Evolutionary conservation across 2,329 filamentous ascomycete species (phyloP), one percentile per base, ranked within the genome.

Genomic region (Neonectria punicea): DNA sequence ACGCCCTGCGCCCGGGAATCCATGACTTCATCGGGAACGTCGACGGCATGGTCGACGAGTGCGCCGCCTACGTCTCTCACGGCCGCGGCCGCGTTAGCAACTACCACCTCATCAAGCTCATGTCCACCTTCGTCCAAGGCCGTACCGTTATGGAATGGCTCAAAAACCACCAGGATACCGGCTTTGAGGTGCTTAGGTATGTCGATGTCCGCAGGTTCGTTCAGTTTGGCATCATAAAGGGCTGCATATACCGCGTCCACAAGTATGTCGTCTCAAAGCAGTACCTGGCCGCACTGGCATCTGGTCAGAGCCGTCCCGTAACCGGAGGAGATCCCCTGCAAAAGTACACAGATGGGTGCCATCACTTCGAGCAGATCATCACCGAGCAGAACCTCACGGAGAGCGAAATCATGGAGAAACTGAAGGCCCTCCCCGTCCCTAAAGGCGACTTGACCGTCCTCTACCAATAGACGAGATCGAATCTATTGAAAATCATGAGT

Each of bases 161-260:
- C 70, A 86, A 92, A 63, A 84, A 90, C 34, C 92, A 97, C 78
- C 86, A 89, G 70, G 87, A 91, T 44, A 82, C 83, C 50, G 88
- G 87, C 1, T 84, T 90, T 66, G 85, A 89, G 63, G 85, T 92
- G 43, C 85, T 98, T 9, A 84, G 86, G 13, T 90, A 91, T 74
- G 89, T 99, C 62, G 96, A 99, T 77, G 89, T 98, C 60, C 89
- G 96, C 13, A 90, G 96, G 30, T 90, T 99, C 68, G 93, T 98
- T 68, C 97, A 97, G 64, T 99, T 98, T 75, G 96, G 95, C 62
- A 87, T 98, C 64, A 97, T 98, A 78, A 98, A 98, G 80, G 94
- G 95, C 16, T 92, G 97, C 71, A 81, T 99, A 25, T 98, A 98
- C 79, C 89, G 96, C 36, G 91, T 98, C 44, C 93, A 98, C 81